A percentile compares a stretch with the other conserved stretches of the same genome.
Conservation (phyloP, 768 basidiomycete species). For the Omphalotus guepiniiformis region DNA sequence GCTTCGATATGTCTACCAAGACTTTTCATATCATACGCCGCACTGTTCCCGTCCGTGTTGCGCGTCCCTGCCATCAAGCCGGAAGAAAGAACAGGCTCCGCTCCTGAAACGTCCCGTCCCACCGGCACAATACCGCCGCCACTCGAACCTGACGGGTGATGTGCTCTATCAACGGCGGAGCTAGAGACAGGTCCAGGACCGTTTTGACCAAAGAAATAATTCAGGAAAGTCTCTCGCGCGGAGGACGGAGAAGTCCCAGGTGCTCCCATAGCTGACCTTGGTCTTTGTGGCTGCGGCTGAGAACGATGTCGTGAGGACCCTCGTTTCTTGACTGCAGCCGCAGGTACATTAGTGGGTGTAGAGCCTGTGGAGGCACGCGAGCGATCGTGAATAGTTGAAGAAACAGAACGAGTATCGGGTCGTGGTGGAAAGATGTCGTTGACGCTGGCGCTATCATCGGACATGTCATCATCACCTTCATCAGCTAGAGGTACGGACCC, state of each 20-base stretch:
- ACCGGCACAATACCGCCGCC: constrained; percentile 37
- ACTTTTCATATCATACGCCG: constrained; percentile 98
- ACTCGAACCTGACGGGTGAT: constrained; percentile 11
- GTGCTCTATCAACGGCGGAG: constrained; percentile 37
- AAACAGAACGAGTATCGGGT: constrained; percentile 63
- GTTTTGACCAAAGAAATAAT: constrained; percentile 96
- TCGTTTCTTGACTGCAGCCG: constrained; percentile 25
- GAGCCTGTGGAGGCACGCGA: constrained; percentile 34
- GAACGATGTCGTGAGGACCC: constrained; percentile 27
- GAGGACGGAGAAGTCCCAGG: constrained; percentile 40
- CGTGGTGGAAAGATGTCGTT: constrained; percentile 51
- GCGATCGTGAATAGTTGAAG: constrained; percentile 75
- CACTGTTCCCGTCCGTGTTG: constrained; percentile 67
- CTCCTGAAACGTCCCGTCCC: constrained; percentile 61
- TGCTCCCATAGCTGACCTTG: constrained; percentile 33
- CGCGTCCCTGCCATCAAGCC: constrained; percentile 68
- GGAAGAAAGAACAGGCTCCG: constrained; percentile 44
- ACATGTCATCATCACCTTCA: constrained; percentile 62
- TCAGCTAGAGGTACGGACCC: constrained; percentile 43
- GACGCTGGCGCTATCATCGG: constrained; percentile 49
- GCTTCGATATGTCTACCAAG: constrained; percentile 96
- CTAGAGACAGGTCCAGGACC: constrained; percentile 70
- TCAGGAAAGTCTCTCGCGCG: constrained; percentile 89
- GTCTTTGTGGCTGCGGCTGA: constrained; percentile 23
- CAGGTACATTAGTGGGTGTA: constrained; percentile 24